Conservation (phyloP, 768 basidiomycete species). For the Lyophyllum shimeji region DNA sequence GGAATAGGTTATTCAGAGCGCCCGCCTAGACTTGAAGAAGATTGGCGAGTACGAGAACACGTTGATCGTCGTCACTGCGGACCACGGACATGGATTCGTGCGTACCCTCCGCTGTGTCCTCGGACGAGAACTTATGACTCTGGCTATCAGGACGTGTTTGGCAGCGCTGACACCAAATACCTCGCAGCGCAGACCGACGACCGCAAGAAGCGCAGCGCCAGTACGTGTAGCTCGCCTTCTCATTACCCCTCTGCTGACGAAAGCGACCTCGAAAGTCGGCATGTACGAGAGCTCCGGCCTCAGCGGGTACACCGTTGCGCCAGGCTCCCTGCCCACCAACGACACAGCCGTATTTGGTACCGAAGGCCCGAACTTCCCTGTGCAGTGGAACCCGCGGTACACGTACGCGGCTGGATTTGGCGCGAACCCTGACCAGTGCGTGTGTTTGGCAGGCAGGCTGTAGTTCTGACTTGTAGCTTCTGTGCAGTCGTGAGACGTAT, state of each 20-base stretch:
- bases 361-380: slow-evolving; percentile 45
- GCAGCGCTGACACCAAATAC: slow-evolving; percentile 25
- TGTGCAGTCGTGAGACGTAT: slow-evolving; percentile 34
- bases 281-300: slow-evolving; percentile 37
- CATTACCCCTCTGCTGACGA: background rate
- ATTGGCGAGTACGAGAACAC: slow-evolving; percentile 43
- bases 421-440: slow-evolving; percentile 42
- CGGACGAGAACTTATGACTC: background rate
- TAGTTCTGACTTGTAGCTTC: background rate
- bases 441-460: slow-evolving; percentile 1
- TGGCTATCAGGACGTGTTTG: slow-evolving; percentile 35
- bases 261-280: slow-evolving; percentile 27
- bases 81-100: slow-evolving; percentile 48
- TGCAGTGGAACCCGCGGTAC: slow-evolving; percentile 44
- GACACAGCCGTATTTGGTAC: slow-evolving; percentile 35
- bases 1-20: background rate
- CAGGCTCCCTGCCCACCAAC: slow-evolving; percentile 37
- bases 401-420: slow-evolving; percentile 41
- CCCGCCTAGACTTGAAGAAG: slow-evolving; percentile 35
- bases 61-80: slow-evolving; percentile 44
- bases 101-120: slow-evolving; percentile 10
- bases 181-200: slow-evolving; percentile 20
- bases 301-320: slow-evolving; percentile 39
- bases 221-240: slow-evolving; percentile 6
- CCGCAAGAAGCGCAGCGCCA: slow-evolving; percentile 23